Conservation (phyloP, 495 filamentous ascomycete genomes). For the Neurospora hispaniola region DNA sequence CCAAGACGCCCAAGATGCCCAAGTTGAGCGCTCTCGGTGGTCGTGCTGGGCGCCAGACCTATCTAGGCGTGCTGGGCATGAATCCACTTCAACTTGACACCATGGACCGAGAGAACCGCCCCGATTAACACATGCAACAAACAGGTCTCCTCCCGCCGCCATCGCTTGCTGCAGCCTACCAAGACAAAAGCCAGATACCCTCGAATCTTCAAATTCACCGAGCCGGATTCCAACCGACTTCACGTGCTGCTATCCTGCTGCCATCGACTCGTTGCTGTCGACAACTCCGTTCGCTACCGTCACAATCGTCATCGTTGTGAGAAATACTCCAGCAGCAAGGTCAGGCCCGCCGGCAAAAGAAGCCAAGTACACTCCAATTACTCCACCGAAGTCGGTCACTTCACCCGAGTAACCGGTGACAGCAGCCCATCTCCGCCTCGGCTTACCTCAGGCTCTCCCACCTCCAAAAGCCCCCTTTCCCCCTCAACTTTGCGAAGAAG, state of each 20-base stretch:
- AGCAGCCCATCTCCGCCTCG: slow-evolving; percentile 2
- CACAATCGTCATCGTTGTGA: not conserved
- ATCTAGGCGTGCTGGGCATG: not conserved
- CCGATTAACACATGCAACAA: not conserved
- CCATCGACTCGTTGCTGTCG: not conserved
- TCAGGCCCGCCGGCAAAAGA: not conserved
- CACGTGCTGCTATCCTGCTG: not conserved
- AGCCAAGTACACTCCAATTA: not conserved
- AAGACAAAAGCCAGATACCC: not conserved
- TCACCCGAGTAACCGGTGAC: slow-evolving; percentile 1
- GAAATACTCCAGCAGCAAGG: not conserved
- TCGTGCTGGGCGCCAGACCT: not conserved
- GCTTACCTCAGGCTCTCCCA: slow-evolving; percentile 7
- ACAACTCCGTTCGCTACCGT: not conserved
- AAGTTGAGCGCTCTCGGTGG: not conserved
- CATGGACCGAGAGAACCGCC: not conserved
- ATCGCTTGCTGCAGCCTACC: not conserved
- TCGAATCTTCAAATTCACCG: not conserved
- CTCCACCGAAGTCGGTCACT: not conserved
- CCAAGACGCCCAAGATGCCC: not conserved
- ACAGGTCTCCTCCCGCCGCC: not conserved
- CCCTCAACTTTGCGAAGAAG: slow-evolving; percentile 54
- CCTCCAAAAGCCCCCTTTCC: slow-evolving; percentile 6
- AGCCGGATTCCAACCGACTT: not conserved
- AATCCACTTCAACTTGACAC: not conserved